Percentiles rank a stretch among this genome's conserved stretches.
These are phyloP conservation scores for Trichosporon coremiiforme DNA, from an alignment of 1,284 basidiomycete species.

Conservation along the genomic window DNA sequence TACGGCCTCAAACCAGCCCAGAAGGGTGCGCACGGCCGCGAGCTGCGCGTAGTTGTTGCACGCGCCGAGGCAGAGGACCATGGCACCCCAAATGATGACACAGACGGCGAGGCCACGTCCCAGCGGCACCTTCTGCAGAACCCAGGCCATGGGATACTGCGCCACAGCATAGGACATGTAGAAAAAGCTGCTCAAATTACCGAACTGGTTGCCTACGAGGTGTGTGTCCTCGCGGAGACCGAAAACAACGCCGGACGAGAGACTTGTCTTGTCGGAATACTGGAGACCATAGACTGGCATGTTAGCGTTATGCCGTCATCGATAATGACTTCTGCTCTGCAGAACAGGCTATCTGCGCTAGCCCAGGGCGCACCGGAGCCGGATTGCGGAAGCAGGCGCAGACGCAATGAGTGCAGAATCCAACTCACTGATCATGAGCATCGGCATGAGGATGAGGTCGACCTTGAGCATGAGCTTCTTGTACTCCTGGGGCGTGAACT, in stretches of 20 bases:
- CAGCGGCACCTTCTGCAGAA: constrained; percentile 39
- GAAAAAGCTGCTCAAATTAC: constrained; percentile 33
- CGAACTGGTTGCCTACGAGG: constrained; percentile 32
- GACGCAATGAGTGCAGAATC: not conserved
- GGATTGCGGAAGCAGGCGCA: not conserved
- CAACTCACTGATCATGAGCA: constrained; percentile 25
- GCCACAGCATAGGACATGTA: constrained; percentile 28
- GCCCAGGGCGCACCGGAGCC: no score
- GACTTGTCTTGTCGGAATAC: constrained; percentile 33
- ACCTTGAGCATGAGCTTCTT: constrained; percentile 28
- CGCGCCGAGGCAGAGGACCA: constrained; percentile 36
- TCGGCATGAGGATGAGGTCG: constrained; percentile 30
- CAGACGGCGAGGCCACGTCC: constrained; percentile 32
- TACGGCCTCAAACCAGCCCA: constrained; percentile 42
- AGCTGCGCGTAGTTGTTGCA: constrained; percentile 40
- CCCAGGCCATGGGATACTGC: constrained; percentile 36
- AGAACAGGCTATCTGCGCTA: no score
- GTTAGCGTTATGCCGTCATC: not conserved
- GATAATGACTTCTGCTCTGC: not conserved
- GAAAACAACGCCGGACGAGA: constrained; percentile 35
- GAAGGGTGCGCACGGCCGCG: constrained; percentile 35
- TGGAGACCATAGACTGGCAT: constrained; percentile 26
- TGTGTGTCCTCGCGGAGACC: constrained; percentile 32
- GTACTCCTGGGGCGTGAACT: constrained; percentile 28
- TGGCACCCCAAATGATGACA: constrained; percentile 35